Evolutionary conservation across 768 basidiomycete genomes (phyloP).

Genomic region (Suillus fuscotomentosus): DNA sequence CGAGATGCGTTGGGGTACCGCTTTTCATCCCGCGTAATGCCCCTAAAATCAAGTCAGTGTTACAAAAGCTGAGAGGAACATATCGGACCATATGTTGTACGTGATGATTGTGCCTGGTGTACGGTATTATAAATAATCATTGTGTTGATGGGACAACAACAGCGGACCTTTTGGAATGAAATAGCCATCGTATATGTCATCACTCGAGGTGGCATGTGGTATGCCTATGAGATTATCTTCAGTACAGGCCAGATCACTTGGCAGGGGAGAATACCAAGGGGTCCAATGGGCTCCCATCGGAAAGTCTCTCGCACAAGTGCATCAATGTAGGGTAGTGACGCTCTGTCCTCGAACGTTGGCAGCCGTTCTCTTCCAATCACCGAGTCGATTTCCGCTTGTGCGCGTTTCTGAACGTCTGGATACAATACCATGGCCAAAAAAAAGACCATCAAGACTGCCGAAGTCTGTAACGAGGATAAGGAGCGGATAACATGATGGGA

Average conservation of each 20-base stretch:
- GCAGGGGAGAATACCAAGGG: slow-evolving; percentile 9
- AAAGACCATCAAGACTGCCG: slow-evolving; percentile 8
- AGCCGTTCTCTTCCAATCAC: slow-evolving; percentile 19
- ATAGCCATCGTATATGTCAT: slow-evolving; percentile 14
- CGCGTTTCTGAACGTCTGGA: slow-evolving; percentile 14
- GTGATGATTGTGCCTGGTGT: slow-evolving; percentile 8
- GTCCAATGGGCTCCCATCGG: slow-evolving; percentile 15
- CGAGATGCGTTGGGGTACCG: slow-evolving; percentile 10
- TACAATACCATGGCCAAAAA: slow-evolving; percentile 18
- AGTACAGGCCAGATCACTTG: neutral
- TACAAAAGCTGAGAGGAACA: neutral
- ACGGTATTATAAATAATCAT: neutral
- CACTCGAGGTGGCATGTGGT: slow-evolving; percentile 11
- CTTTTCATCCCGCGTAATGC: slow-evolving; percentile 12
- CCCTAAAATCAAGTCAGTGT: slow-evolving; percentile 3
- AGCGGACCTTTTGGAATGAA: slow-evolving; percentile 18
- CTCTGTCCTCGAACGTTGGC: slow-evolving; percentile 12
- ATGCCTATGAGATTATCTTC: neutral
- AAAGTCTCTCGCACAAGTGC: slow-evolving; percentile 17
- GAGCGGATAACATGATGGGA: neutral
- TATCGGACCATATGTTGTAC: slow-evolving; percentile 11
- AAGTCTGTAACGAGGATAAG: slow-evolving; percentile 10
- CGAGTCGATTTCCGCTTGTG: slow-evolving; percentile 21
- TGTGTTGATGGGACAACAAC: neutral
- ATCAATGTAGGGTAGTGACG: slow-evolving; percentile 13